These are phyloP conservation scores for Wickerhamiella azymoides DNA, from an alignment of 805 yeast species.

Conservation along the genomic window DNA sequence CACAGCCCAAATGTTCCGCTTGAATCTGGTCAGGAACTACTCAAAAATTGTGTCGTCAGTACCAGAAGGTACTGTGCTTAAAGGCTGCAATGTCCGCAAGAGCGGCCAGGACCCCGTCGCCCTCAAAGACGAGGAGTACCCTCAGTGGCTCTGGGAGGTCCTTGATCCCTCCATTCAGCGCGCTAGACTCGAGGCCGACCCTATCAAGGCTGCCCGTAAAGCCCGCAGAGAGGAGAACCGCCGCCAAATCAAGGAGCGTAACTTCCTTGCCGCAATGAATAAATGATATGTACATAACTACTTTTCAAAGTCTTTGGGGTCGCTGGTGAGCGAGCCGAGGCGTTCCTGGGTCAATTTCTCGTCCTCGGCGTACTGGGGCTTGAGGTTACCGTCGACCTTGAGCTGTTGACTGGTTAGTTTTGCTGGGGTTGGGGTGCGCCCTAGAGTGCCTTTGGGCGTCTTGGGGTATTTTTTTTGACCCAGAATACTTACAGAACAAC, in stretches of 20 bases:
- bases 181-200: slow-evolving; percentile 42
- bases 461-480: too few relatives aligned
- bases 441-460: too few relatives aligned
- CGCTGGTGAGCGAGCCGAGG: slow-evolving; percentile 12
- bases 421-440: too few relatives aligned
- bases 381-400: slow-evolving; percentile 19
- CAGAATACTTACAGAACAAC: slow-evolving; percentile 18
- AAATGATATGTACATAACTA: slow-evolving; percentile 9
- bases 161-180: slow-evolving; percentile 54
- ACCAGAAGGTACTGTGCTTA: slow-evolving; percentile 39
- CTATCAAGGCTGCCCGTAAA: slow-evolving; percentile 54
- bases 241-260: slow-evolving; percentile 56
- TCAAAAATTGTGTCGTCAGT: slow-evolving; percentile 30
- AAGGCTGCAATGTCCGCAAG: slow-evolving; percentile 63
- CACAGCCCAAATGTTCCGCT: not conserved
- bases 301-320: not conserved
- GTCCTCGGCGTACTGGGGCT: slow-evolving; percentile 18
- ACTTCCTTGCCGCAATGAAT: slow-evolving; percentile 52
- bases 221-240: slow-evolving; percentile 56
- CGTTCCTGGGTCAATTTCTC: slow-evolving; percentile 10
- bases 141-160: slow-evolving; percentile 86
- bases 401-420: slow-evolving; percentile 17
- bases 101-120: slow-evolving; percentile 83
- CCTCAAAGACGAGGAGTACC: slow-evolving; percentile 74
- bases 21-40: not conserved